Percentiles rank a stretch among this genome's conserved stretches.
Conservation (phyloP, 148 eudicot genomes). For the Vaccinium macrocarpon region DNA sequence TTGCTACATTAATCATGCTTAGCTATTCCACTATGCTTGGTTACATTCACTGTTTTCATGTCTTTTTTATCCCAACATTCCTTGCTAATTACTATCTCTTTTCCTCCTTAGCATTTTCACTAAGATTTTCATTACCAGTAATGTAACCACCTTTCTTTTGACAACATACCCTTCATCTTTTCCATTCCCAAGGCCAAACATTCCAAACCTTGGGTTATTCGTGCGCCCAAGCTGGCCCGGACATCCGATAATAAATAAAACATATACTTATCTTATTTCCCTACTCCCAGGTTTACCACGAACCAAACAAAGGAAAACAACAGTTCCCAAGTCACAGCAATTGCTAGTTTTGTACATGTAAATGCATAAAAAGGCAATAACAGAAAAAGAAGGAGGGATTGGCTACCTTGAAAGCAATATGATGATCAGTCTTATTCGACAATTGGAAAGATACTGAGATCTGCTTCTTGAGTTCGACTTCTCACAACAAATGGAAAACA, state of each 20-base stretch:
- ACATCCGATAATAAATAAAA: too few relatives aligned
- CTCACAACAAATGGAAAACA: background rate
- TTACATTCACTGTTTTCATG: too few relatives aligned
- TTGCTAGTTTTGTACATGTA: background rate
- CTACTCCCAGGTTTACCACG: too few relatives aligned
- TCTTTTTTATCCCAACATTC: too few relatives aligned
- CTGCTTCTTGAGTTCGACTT: conserved; percentile 97
- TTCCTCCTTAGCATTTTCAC: background rate
- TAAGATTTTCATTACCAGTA: background rate
- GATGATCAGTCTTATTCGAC: conserved; percentile 62
- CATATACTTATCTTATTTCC: too few relatives aligned
- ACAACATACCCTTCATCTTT: background rate
- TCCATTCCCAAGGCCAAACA: too few relatives aligned
- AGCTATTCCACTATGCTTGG: too few relatives aligned
- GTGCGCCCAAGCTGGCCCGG: too few relatives aligned
- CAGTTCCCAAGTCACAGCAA: background rate
- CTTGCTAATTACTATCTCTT: background rate
- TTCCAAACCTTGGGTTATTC: too few relatives aligned
- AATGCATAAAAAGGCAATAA: background rate
- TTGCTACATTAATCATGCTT: background rate
- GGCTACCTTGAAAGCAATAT: conserved; percentile 89
- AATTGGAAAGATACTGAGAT: conserved; percentile 71
- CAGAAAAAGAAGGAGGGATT: background rate
- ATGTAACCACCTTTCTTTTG: background rate
- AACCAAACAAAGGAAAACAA: too few relatives aligned